Conservation (phyloP, 495 filamentous ascomycete species). For the Penicillium turbatum region DNA sequence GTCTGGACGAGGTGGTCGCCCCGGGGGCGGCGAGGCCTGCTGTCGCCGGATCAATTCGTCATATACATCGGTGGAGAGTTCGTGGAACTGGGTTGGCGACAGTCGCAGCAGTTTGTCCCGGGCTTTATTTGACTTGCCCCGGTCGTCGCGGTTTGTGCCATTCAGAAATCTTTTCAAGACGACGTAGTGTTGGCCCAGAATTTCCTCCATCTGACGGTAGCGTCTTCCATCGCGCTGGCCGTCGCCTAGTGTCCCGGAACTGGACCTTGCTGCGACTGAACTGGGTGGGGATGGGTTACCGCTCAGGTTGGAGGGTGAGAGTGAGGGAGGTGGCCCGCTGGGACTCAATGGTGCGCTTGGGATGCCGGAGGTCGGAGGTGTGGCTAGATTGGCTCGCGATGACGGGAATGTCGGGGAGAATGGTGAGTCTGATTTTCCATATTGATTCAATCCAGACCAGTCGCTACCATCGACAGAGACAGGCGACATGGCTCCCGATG, state of each 20-base stretch:
- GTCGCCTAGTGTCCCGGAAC: conserved; percentile 60
- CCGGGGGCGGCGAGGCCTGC: conserved; percentile 54
- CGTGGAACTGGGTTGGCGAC: conserved; percentile 88
- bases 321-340: conserved; percentile 42
- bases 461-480: conserved; percentile 80
- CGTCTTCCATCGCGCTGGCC: conserved; percentile 54
- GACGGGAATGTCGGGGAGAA: conserved; percentile 48
- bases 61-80: conserved; percentile 95
- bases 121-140: conserved; percentile 76
- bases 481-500: conserved; percentile 70
- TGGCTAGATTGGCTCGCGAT: conserved; percentile 60
- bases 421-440: conserved; percentile 56
- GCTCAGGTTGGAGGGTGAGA: conserved; percentile 36
- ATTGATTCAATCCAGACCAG: conserved; percentile 77
- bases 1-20: conserved; percentile 47
- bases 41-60: conserved; percentile 90
- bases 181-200: conserved; percentile 75
- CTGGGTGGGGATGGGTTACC: conserved; percentile 78
- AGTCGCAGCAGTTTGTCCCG: conserved; percentile 88
- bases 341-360: conserved; percentile 51
- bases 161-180: conserved; percentile 72
- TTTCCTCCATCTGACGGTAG: conserved; percentile 57
- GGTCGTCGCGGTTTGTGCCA: conserved; percentile 66
- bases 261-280: conserved; percentile 74
- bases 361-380: conserved; percentile 65